Conservation (phyloP, 768 basidiomycete genomes). For the Naganishia friedmannii region DNA sequence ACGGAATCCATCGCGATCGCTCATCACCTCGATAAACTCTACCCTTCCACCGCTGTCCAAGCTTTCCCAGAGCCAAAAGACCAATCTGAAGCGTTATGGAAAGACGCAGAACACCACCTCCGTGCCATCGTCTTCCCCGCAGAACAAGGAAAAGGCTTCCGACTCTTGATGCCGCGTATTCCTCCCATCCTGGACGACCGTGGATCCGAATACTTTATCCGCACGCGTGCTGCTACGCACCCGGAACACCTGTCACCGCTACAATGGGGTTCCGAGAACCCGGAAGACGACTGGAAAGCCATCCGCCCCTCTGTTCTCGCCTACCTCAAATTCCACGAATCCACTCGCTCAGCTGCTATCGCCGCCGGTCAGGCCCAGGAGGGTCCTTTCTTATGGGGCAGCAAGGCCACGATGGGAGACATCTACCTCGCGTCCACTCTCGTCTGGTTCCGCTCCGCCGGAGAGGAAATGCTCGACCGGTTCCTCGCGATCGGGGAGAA, state of each 20-base stretch:
- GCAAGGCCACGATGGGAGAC: conserved; percentile 26
- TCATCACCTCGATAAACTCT: conserved; percentile 23
- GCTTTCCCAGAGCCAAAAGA: conserved; percentile 23
- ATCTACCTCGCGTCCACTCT: conserved; percentile 16
- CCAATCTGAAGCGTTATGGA: not conserved
- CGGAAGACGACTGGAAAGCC: conserved; percentile 28
- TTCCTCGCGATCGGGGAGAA: conserved; percentile 20
- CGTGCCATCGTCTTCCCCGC: not conserved
- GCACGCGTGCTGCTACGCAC: conserved; percentile 17
- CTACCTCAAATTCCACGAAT: conserved; percentile 2
- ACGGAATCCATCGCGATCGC: conserved; percentile 26
- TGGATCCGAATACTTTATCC: conserved; percentile 30
- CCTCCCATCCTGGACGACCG: conserved; percentile 26
- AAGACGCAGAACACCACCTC: not conserved
- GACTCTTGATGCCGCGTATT: conserved; percentile 15
- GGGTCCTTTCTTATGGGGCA: conserved; percentile 26
- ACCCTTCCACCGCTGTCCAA: not conserved
- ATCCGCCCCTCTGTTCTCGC: not conserved
- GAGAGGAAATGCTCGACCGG: conserved; percentile 17
- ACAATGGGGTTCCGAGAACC: conserved; percentile 4
- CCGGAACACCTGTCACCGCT: not conserved
- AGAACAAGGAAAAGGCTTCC: not conserved
- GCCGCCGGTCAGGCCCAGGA: not conserved
- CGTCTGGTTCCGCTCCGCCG: conserved; percentile 24
- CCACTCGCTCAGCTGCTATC: not conserved